These are phyloP conservation scores for Coniochaeta sp. DNA, from an alignment of 2,329 filamentous ascomycete species.

Conservation along the genomic window DNA sequence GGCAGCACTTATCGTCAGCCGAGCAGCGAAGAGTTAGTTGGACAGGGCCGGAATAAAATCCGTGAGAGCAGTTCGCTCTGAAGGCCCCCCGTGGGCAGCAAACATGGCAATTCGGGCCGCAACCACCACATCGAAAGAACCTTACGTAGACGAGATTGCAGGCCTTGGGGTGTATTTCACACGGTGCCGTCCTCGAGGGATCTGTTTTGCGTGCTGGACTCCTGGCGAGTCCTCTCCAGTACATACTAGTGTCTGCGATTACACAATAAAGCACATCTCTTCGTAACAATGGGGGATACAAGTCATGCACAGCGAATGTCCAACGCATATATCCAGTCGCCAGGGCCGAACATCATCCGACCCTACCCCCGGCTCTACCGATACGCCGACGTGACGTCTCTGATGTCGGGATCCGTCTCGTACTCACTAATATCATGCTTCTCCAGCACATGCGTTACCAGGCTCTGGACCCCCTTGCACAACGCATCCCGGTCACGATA, in stretches of 20 bases:
- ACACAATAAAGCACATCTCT: background rate
- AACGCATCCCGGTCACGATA: slow-evolving; percentile 19
- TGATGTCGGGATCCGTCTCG: slow-evolving; percentile 16
- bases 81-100: too few species aligned
- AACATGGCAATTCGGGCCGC: background rate
- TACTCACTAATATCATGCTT: slow-evolving; percentile 17
- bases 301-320: too few species aligned
- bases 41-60: background rate
- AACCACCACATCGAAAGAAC: background rate
- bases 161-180: background rate
- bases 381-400: slow-evolving; percentile 7
- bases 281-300: too few species aligned
- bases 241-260: background rate
- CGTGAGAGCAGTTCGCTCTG: too few species aligned
- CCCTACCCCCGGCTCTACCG: background rate
- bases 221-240: background rate
- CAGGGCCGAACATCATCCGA: background rate
- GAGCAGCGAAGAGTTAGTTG: background rate
- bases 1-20: background rate
- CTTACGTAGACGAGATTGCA: background rate
- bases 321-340: background rate
- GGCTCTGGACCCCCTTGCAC: slow-evolving; percentile 17
- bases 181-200: background rate
- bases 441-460: slow-evolving; percentile 23
- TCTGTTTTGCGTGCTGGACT: background rate